Evolutionary conservation across 108 stramenopile species (phyloP), one percentile per base, ranked within the genome.

Genomic region (Cyclotella cryptica): DNA sequence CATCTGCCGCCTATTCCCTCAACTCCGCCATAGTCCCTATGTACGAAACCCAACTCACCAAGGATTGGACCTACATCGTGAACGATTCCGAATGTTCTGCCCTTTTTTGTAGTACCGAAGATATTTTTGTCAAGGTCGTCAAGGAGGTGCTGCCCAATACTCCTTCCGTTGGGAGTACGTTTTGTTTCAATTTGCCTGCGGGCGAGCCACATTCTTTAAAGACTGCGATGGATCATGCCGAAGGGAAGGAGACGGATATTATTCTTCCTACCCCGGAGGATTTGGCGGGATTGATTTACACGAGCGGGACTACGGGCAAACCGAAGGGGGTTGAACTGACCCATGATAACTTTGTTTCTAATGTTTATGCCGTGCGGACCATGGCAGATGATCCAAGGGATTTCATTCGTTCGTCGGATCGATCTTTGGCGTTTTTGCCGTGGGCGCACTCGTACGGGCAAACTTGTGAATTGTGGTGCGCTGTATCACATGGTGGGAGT

Each of bases 381-480:
- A 80, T 97, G 84, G 88, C 88, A 11, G 91, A 92, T 44, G 80
- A 96, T 71, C 89, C 94, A 0, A 82, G 75, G 11, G 94, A 92
- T n/a, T 85, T 97, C 35, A 86, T 96, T 54, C 85, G 83, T 28
- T 84, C 88, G 42, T 73, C 80, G 0, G 96, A 95, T 86, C 80
- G 92, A 70, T 94, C 95, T 49, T 75, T 98, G 65, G 93, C 96
- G 21, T 97, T 99, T 84, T 85, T 99, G 27, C 98, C 98, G 10
- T 99, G 98, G 98, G 97, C 98, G 1, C 98, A 99, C 72, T 93
- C 89, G 55, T 97, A 96, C 74, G 97, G 98, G 29, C 96, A 94
- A 64, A 97, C 96, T 30, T 89, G 88, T 74, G 98, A 98, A 63
- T 75, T 97, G 17, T 95, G 95, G 91, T 78, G 78, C 27, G 68